Base-by-base conservation (phyloP, 2,329 filamentous ascomycete genomes). In the Alternaria brassicicola region DNA sequence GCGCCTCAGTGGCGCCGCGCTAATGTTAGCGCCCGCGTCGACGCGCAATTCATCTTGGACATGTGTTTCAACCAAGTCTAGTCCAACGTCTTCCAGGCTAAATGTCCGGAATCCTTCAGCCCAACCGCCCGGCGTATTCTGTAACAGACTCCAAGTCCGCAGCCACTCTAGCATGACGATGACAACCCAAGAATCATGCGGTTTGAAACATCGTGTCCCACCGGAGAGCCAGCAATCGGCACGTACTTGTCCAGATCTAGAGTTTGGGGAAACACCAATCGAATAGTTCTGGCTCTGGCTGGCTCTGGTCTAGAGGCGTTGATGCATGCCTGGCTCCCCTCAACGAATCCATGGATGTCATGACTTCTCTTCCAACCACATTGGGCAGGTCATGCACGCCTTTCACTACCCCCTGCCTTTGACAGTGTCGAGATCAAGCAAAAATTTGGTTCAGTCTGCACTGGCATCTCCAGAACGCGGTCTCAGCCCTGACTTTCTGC, bases 361-460 rank as follows among this genome's bases (percentile, higher is more conserved):
- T 23, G 12, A 39, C 19, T 12, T 39, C 6, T 58, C 63, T 66
- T 35, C 57, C 61, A 61, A 66, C 63, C 57, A 52, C 52, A 50
- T 47, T 33, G 43, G 43, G 43, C 43, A 47, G 43, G 43, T 47
- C 43, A 13, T 47, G 21, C 52, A 35, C 46, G 39, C 58, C 31
- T 39, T 12, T 39, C 39, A 38, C 41, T 33, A 38, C 41, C 31
- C 31, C 59, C 50, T 63, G 61, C 60, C 36, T 23, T 23, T 39
- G 36, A 39, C 36, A 23, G 65, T 64, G 67, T 67, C 62, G 61
- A 47, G 26, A 55, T 65, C 61, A 66, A 63, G 67, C 64, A 25
- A 52, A 48, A 41, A 45, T 54, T 54, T 41, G 55, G 65, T 59
- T 65, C 66, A 68, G 66, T 59, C 55, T 64, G 54, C 62, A 57